These are phyloP conservation scores for Penicillium paneum DNA, from an alignment of 2,329 filamentous ascomycete genomes.

Conservation along the genomic window DNA sequence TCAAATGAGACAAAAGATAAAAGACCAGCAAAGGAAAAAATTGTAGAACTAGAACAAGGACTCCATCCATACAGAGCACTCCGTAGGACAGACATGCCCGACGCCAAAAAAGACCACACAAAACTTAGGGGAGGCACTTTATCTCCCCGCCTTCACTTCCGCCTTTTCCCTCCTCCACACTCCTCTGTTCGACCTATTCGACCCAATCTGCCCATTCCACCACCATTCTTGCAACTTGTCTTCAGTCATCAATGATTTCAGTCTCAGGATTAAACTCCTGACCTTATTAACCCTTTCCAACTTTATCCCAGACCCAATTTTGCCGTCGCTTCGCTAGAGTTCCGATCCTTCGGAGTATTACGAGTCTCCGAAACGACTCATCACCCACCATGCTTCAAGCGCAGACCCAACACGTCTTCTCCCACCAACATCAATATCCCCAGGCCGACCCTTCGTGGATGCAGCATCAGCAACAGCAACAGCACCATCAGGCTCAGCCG, in stretches of 20 bases:
- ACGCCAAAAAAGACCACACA: slow-evolving; percentile 14
- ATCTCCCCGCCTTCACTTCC: slow-evolving; percentile 38
- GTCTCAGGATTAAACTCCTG: slow-evolving; percentile 24
- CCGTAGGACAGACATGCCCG: not conserved
- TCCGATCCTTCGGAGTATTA: slow-evolving; percentile 28
- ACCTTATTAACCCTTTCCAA: slow-evolving; percentile 17
- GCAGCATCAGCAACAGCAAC: slow-evolving; percentile 42
- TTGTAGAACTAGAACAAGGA: not conserved
- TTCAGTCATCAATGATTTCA: slow-evolving; percentile 32
- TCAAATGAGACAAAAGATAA: not conserved
- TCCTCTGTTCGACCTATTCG: slow-evolving; percentile 19
- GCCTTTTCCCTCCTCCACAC: slow-evolving; percentile 16
- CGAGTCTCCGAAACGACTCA: slow-evolving; percentile 22
- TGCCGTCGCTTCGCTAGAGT: slow-evolving; percentile 2
- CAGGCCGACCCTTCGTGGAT: slow-evolving; percentile 47
- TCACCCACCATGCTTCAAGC: slow-evolving; percentile 45
- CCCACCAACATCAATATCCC: slow-evolving; percentile 55
- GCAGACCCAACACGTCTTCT: slow-evolving; percentile 60
- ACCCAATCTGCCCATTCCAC: not conserved
- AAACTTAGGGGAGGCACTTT: slow-evolving; percentile 22
- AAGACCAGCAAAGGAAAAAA: not conserved
- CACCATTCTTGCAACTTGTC: slow-evolving; percentile 14
- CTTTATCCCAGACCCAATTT: slow-evolving; percentile 1
- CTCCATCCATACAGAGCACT: not conserved
- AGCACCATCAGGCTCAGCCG: slow-evolving; percentile 39